Base-by-base conservation (phyloP, 1,284 basidiomycete genomes). In the Schizopora paradoxa region DNA sequence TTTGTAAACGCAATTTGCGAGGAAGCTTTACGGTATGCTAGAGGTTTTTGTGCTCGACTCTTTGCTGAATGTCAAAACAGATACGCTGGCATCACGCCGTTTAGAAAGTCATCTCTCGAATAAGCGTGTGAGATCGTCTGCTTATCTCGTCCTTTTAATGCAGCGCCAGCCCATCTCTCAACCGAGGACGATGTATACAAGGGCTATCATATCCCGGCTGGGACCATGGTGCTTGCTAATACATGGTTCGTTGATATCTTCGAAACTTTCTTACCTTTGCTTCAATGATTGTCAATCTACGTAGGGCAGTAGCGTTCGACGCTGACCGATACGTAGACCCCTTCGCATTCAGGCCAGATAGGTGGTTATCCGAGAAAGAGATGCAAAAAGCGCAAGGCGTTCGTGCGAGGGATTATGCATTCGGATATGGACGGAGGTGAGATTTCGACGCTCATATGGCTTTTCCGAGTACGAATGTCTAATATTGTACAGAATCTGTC, bases 241-340 rank as follows among this genome's bases (percentile, higher is more conserved):
- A 39, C 51, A 23, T 57, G 56, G 56, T 56, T 5, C 14, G 43
- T 45, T 19, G 5, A 39, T 7, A 28, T 39, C 5, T 28, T 13
- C 5, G n/a, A n/a, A n/a, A n/a, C n/a, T n/a, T 16, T 13, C 13
- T 5, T 14, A 11, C 10, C 19, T 2, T 5, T 25, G 2, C 3
- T 8, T 44, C 22, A 4, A 18, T 23, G n/a, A n/a, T n/a, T n/a
- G n/a, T 16, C 10, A 8, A 35, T 35, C 8, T 10, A 32, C 40
- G n/a, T 11, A 60, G 59, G 58, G 53, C 54, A 4, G 56, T 63
- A 31, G 29, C 54, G 22, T 53, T 54, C 36, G 50, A 60, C 45
- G 50, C 56, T 11, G 42, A 33, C 5, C 29, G 42, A 26, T 61
- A 57, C 38, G 42, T 55, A 3, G 50, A 59, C 13, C 55, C 60